phyloP scores from a whole-genome alignment of 139 green algal species.

The Tetratostichococcus sp. region DNA sequence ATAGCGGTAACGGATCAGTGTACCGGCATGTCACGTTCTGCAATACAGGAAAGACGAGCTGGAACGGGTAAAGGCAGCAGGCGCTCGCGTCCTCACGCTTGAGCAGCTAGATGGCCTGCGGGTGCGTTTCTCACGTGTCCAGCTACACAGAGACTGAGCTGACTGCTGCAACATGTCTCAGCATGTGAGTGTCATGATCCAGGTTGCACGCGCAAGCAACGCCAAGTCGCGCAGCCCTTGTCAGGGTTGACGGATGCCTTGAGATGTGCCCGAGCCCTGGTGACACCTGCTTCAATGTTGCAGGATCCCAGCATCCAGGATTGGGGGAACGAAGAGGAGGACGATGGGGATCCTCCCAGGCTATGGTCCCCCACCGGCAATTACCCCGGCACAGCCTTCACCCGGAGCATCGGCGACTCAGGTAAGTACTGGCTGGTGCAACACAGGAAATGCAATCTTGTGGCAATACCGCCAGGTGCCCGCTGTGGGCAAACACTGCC shows the following conservation, averaged over 20 bases:
- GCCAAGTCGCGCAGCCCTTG: too few species aligned
- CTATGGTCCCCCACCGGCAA: conserved; percentile 81
- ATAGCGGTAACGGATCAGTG: too few species aligned
- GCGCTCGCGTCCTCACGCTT: conserved; percentile 86
- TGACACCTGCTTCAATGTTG: too few species aligned
- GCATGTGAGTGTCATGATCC: too few species aligned
- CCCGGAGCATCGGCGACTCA: conserved; percentile 85
- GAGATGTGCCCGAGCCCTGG: not conserved
- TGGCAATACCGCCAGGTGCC: too few species aligned
- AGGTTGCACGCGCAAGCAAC: too few species aligned
- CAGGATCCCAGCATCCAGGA: conserved; percentile 56
- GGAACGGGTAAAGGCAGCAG: conserved; percentile 73
- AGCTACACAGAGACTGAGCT: too few species aligned
- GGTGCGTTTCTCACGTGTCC: conserved; percentile 21
- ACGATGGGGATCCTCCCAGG: conserved; percentile 86
- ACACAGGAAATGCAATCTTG: too few species aligned
- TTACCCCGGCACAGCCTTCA: conserved; percentile 95
- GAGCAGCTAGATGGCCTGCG: conserved; percentile 88
- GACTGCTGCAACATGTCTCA: too few species aligned
- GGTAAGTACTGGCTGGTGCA: conserved; percentile 45
- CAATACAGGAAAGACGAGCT: conserved; percentile 82
- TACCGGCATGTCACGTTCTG: too few species aligned
- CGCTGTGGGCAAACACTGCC: too few species aligned
- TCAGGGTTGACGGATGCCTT: not conserved
- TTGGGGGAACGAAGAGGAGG: conserved; percentile 76